Base-by-base conservation (phyloP, 192 early-diverging fungal species). In the Backusella luteola region DNA sequence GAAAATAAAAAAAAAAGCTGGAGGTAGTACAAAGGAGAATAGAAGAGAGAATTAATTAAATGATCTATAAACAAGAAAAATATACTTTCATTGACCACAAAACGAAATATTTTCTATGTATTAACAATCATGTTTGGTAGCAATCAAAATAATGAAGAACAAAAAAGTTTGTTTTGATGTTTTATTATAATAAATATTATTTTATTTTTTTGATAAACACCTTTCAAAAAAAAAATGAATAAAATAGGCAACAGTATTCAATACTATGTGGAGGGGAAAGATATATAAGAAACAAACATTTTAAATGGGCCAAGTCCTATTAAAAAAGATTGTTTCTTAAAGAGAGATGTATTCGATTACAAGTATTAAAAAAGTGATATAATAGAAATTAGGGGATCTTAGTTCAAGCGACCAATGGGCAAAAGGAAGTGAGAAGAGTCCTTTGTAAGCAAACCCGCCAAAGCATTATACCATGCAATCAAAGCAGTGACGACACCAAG, bases 391-490 rank as follows among this genome's bases (percentile, higher is more conserved):
- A 34, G 19, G n/a, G 34, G 29, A 36, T 49, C 46, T 71, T 71
- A 79, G 63, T 66, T 66, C 39, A 79, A 29, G 66, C 76, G 76
- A 29, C 76, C 69, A 49, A 77, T 52, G 59, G 90, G 91, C 59
- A 93, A 80, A 15, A 49, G 78, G 39, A 93, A 86, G 74, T 86
- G 82, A 76, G 88, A 87, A 75, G 82, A 90, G 29, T 86, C 76
- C 15, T 83, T 80, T 38, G 83, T 84, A 38, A 90, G 86, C 6
- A 93, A 84, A 73, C 89, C 88, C 6, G 91, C 83, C 0, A 89
- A 80, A 15, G 91, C 90, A 78, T 87, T 88, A 80, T 95, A 95
- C 91, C 91, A 95, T 53, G 91, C 93, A 79, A 92, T 87, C 1
- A 92, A 70, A 8, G 93, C 91, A 21, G 93, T 93, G 73, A 92